Evolutionary conservation across 305 asterid species (phyloP).

Genomic region (Monarda citriodora): DNA sequence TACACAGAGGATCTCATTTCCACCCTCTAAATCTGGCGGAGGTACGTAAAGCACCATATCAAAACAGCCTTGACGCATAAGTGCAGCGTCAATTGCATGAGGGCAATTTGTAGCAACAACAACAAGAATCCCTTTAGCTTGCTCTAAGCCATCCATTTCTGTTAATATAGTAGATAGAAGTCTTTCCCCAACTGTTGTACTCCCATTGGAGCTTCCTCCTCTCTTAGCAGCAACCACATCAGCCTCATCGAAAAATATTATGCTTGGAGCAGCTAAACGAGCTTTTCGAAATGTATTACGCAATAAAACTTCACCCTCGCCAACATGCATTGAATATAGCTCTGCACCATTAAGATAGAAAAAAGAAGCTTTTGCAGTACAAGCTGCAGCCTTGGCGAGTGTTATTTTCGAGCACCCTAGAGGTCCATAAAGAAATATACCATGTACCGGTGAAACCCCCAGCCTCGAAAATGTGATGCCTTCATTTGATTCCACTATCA

Average conservation of each 20-base stretch:
- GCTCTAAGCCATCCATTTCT: conserved; percentile 98
- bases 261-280: conserved; percentile 97
- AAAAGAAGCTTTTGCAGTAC: conserved; percentile 96
- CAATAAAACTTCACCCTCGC: conserved; percentile 96
- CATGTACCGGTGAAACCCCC: conserved; percentile 81
- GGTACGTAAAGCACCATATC: conserved; percentile 93
- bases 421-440: conserved; percentile 96
- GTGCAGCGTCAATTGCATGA: conserved; percentile 90
- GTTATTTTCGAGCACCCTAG: conserved; percentile 99
- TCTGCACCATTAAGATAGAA: conserved; percentile 91
- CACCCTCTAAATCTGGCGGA: conserved; percentile 84
- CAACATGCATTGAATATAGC: conserved; percentile 92
- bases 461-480: conserved; percentile 78
- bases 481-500: too few species aligned
- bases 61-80: conserved; percentile 96
- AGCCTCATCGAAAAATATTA: conserved; percentile 94
- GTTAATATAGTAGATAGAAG: conserved; percentile 89
- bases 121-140: conserved; percentile 95
- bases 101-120: conserved; percentile 99
- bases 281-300: conserved; percentile 93
- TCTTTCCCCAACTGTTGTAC: conserved; percentile 82
- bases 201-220: conserved; percentile 78
- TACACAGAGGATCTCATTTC: conserved; percentile 76
- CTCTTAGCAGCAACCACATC: conserved; percentile 91
- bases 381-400: conserved; percentile 96